Conservation (phyloP, 2,329 filamentous ascomycete species). For the Paecilomyces niveus region DNA sequence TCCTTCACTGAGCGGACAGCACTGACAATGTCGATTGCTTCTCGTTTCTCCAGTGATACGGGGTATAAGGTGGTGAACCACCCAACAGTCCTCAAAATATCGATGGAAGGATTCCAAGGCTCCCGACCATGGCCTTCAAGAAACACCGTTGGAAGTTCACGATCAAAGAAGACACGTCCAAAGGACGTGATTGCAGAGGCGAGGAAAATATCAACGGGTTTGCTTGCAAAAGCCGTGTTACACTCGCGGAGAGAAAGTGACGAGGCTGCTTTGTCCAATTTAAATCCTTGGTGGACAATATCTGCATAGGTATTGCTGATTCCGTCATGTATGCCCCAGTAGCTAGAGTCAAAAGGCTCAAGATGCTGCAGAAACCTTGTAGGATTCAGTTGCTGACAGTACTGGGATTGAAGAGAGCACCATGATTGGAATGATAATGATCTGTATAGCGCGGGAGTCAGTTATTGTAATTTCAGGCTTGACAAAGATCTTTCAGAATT, state of each 20-base stretch:
- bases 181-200: slow-evolving; percentile 52
- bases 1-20: neutral
- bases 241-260: slow-evolving; percentile 4
- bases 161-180: slow-evolving; percentile 48
- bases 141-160: slow-evolving; percentile 44
- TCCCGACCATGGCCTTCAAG: slow-evolving; percentile 31
- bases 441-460: no score
- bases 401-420: neutral
- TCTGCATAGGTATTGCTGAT: neutral
- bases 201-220: slow-evolving; percentile 19
- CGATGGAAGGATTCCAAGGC: slow-evolving; percentile 39
- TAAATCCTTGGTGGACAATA: neutral
- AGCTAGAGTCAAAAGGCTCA: neutral
- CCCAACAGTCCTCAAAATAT: slow-evolving; percentile 37
- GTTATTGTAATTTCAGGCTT: no score
- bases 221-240: slow-evolving; percentile 7
- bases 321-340: neutral
- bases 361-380: neutral
- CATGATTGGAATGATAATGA: neutral
- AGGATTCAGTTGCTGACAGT: neutral
- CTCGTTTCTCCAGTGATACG: neutral
- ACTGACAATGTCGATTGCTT: neutral
- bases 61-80: slow-evolving; percentile 2
- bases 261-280: neutral
- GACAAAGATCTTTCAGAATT: no score